Base-by-base conservation (phyloP, 2,329 filamentous ascomycete species). In the Truncatella angustata region DNA sequence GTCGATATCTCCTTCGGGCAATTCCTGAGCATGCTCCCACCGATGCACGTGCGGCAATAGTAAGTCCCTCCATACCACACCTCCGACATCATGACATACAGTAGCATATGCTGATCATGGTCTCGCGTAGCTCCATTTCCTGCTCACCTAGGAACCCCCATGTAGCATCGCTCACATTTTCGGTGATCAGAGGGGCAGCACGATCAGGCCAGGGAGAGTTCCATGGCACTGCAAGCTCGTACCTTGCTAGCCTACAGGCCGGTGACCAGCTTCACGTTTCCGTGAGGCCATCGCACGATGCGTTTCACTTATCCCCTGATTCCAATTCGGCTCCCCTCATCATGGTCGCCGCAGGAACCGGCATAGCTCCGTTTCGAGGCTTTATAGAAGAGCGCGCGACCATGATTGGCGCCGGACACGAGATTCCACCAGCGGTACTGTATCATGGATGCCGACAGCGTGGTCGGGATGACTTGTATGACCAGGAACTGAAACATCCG, bases 41-140 rank as follows among this genome's bases (percentile, higher is more conserved):
- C 88, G 0, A 89, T 94, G 84, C 84, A 88, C 24, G 78, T 89
- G 35, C 80, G 88, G n/a, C 86, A 90, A 66, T 91, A 91, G 73
- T 80, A 74, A 7, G 84, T 84, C 53, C 80, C 76, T 0, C 78
- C 76, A 2, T 79, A 2, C 16, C 11, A 16, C 11, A 7, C 14
- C 14, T 32, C 28, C 14, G 6, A 12, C 10, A 9, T 28, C 21
- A n/a, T n/a, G n/a, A n/a, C n/a, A n/a, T n/a, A n/a, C n/a, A n/a
- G n/a, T n/a, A n/a, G n/a, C n/a, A n/a, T n/a, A n/a, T n/a, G n/a
- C n/a, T n/a, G n/a, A n/a, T n/a, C n/a, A n/a, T n/a, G n/a, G n/a
- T n/a, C n/a, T n/a, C n/a, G n/a, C n/a, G 9, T 50, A 75, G 73
- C 60, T 89, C 85, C 28, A 90, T 92, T 62, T 91, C 88, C 0